A percentile compares a stretch with the other conserved stretches of the same genome.
Evolutionary conservation across 1,284 basidiomycete species (phyloP).

Genomic region (Ganoderma sp.): DNA sequence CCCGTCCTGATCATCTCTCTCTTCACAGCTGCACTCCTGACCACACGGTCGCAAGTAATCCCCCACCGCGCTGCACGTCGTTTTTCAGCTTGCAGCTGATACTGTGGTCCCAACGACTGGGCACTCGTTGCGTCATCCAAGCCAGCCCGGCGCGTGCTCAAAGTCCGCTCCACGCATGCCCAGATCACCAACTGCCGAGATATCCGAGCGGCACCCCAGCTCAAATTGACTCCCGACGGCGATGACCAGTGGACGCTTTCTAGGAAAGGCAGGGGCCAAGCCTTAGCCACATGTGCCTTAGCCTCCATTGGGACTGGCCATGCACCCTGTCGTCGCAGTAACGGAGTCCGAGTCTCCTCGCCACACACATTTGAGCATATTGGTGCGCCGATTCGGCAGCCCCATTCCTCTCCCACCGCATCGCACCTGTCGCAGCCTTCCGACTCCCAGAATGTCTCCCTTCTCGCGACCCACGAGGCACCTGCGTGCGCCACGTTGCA

Average conservation of each 20-base stretch:
- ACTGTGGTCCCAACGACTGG: neutral
- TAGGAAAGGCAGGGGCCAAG: neutral
- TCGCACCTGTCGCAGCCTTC: neutral
- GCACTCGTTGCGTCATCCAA: neutral
- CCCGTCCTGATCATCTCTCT: conserved; percentile 3
- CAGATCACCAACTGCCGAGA: conserved; percentile 1
- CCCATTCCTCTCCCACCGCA: conserved; percentile 1
- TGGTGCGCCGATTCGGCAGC: conserved; percentile 5
- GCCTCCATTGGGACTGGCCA: conserved; percentile 16
- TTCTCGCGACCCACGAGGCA: conserved; percentile 23
- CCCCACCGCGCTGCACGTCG: conserved; percentile 1
- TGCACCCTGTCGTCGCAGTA: conserved; percentile 19
- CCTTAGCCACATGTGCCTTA: neutral
- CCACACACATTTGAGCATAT: conserved; percentile 24
- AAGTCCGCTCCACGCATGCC: conserved; percentile 2
- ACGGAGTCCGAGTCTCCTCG: conserved; percentile 12
- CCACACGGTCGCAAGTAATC: neutral
- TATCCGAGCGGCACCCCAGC: neutral
- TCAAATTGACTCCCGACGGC: neutral
- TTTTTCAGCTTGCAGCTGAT: conserved; percentile 1
- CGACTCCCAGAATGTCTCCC: neutral
- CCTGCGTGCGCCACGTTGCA: conserved; percentile 2
- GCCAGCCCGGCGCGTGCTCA: neutral
- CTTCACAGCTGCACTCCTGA: neutral
- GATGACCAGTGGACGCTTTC: neutral